phyloP scores from a whole-genome alignment of 2,329 filamentous ascomycete species.

The Sporothrix globosa region DNA sequence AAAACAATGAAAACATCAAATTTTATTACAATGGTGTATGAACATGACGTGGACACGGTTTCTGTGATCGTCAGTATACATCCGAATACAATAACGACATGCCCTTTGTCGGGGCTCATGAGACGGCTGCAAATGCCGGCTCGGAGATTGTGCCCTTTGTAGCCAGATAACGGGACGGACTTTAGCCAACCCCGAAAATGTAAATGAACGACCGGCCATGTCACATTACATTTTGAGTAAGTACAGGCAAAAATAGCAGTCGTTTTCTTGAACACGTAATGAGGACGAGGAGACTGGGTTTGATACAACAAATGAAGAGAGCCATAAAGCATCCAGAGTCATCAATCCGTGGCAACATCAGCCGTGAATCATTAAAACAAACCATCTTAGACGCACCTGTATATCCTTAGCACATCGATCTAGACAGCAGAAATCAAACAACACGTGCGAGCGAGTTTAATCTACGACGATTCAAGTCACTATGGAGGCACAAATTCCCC shows the following conservation, averaged over 20 bases:
- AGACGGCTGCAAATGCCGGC: constrained; percentile 9
- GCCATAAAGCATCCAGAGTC: background rate
- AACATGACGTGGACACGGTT: too few relatives aligned
- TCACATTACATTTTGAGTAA: background rate
- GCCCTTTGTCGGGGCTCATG: background rate
- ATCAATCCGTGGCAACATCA: background rate
- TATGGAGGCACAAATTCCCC: background rate
- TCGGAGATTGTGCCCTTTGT: constrained; percentile 14
- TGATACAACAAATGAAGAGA: background rate
- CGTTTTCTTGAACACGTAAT: background rate
- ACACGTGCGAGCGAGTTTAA: background rate
- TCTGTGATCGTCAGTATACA: background rate
- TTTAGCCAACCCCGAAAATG: background rate
- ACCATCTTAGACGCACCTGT: background rate
- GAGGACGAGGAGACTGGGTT: background rate
- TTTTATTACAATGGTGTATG: too few relatives aligned
- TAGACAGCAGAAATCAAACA: background rate
- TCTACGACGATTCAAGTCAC: background rate
- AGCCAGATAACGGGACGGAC: background rate
- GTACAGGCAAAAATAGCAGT: background rate
- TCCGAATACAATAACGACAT: background rate
- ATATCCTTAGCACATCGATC: background rate
- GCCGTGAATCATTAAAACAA: background rate
- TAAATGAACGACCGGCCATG: background rate
- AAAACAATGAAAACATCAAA: background rate